Base-by-base conservation (phyloP, 805 yeast genomes). In the Scheffersomyces coipomensis region DNA sequence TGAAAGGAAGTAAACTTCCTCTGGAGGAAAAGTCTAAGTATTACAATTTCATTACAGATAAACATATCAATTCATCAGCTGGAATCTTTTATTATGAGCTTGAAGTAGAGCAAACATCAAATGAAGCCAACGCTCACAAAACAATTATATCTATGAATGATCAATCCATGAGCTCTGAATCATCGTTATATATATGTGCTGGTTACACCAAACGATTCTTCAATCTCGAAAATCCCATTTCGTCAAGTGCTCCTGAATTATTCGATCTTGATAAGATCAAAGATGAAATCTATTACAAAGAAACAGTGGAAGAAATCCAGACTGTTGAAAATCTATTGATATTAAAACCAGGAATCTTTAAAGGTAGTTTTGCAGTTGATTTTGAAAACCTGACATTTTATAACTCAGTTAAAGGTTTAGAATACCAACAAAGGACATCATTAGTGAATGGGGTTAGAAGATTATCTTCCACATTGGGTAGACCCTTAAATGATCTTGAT, bases 71-170 rank as follows among this genome's bases (percentile, higher is more conserved):
- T 13, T 51, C 64, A 3, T 49, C 62, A 3, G 52, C 62, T 2
- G 74, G 75, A 1, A 44, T 70, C 1, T 70, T 54, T 46, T 70
- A 70, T 44, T 70, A 68, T 44, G 75, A 70, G 43, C 59, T 66
- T 4, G 63, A 60, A 39, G 53, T 68, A 10, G 55, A 49, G 34
- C 75, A 70, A 46, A 56, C 52, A 12, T 52, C 60, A 21, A 57
- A 70, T 2, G 51, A 45, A n/a, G 52, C 63, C 10, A 58, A 71
- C 0, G 52, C 52, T 26, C 52, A 47, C 45, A 55, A 52, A 21
- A 66, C 72, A 3, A 47, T 69, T 4, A 54, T 68, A 9, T 53
- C 58, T 11, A 55, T 62, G 34, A 57, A 57, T 37, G 73, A 68
- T 44, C 45, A 54, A 11, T 54, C 70, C 0, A 45, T 67, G 1